Evolutionary conservation across 352 stramenopile species (phyloP), one percentile per base, ranked within the genome.

Genomic region (Pythium phragmitis): DNA sequence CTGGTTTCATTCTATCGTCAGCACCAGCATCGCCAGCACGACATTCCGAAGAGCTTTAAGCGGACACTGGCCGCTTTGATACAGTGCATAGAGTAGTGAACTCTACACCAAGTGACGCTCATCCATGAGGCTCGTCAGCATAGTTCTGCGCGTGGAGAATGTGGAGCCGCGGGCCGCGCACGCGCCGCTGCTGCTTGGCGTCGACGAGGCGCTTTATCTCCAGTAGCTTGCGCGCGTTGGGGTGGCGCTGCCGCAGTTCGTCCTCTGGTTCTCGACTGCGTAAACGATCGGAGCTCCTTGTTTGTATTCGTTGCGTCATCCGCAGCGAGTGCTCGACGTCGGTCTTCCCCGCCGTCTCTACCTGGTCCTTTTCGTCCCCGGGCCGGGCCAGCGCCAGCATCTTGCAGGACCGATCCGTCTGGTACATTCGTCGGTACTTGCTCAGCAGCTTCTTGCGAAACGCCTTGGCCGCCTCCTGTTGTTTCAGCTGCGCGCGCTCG

Each of bases 351-450:
- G 11, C 41, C 48, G 2, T 34, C 19, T 59, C 21, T 43, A 34
- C 43, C 2, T 58, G 30, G 2, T 69, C 57, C 36, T 64, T 16
- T 26, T 45, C 17, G n/a, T 36, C 37, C 34, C 60, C 49, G 12
- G 39, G 60, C 43, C 16, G 41, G 12, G 77, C 59, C 36, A 72
- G 52, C 17, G 69, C 66, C 37, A 88, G 52, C 80, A 91, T 89
- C 28, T 76, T 71, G 13, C 67, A 68, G 5, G 77, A 87, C 43
- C 72, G 76, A 12, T 75, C 65, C n/a, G 75, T 58, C 57, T 88
- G 80, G 36, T 82, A 84, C 55, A 74, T 65, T 4, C 74, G 59
- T 2, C 81, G 74, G 67, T 91, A 91, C 58, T 87, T 88, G 50
- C 37, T 49, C 45, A 91, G 73, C 47, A 91, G 54, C n/a, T 70